These are phyloP conservation scores for Verticillium klebahnii DNA, from an alignment of 2,329 filamentous ascomycete species.

Conservation along the genomic window DNA sequence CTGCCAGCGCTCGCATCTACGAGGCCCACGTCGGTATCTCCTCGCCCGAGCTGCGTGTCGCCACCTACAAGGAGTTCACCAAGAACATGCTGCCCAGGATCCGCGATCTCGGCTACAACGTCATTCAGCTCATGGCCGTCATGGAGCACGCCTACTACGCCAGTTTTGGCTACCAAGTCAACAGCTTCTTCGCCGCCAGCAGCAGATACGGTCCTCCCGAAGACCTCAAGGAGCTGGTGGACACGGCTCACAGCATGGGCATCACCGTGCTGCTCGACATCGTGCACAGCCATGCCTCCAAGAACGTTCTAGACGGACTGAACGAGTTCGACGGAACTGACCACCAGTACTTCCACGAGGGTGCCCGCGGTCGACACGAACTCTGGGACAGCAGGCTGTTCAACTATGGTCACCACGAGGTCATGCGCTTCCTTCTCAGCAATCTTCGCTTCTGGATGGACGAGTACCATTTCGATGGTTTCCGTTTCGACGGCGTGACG, in stretches of 20 bases:
- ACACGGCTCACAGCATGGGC: slow-evolving; percentile 88
- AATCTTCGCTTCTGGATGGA: slow-evolving; percentile 99
- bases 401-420: slow-evolving; percentile 94
- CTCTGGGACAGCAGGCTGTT: slow-evolving; percentile 96
- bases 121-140: slow-evolving; percentile 96
- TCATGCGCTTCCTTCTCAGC: slow-evolving; percentile 90
- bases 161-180: slow-evolving; percentile 97
- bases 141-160: slow-evolving; percentile 99
- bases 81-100: slow-evolving; percentile 88
- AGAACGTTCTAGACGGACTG: slow-evolving; percentile 91
- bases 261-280: slow-evolving; percentile 90
- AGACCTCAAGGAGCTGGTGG: slow-evolving; percentile 92
- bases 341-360: slow-evolving; percentile 92
- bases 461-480: slow-evolving; percentile 93
- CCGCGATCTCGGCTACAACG: slow-evolving; percentile 87
- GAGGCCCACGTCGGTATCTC: slow-evolving; percentile 99
- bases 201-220: slow-evolving; percentile 92
- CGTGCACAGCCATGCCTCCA: slow-evolving; percentile 96
- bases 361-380: slow-evolving; percentile 79
- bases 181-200: slow-evolving; percentile 97
- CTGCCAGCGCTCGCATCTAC: slow-evolving; percentile 83
- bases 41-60: slow-evolving; percentile 79
- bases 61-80: slow-evolving; percentile 97
- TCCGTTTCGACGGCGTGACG: slow-evolving; percentile 96
- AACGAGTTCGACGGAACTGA: slow-evolving; percentile 96